Conservation (phyloP, 345 rosid genomes). For the Conringia planisiliqua region DNA sequence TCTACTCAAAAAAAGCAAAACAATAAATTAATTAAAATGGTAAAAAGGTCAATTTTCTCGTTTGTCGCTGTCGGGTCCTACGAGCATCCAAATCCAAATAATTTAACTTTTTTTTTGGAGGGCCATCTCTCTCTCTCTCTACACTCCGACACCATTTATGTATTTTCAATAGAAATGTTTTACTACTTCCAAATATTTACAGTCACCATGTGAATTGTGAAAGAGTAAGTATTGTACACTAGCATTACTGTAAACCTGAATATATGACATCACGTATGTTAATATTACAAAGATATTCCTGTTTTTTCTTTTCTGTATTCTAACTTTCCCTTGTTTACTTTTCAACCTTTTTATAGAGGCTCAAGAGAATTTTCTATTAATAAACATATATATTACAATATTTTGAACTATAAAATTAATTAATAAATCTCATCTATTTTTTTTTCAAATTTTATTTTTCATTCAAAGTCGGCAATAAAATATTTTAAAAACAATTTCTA, state of each 20-base stretch:
- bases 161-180: background rate
- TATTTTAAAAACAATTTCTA: too few species aligned
- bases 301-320: background rate
- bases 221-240: constrained; percentile 18
- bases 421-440: too few species aligned
- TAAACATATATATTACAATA: background rate
- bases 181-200: constrained; percentile 16
- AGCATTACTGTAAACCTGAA: constrained; percentile 15
- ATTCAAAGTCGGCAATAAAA: too few species aligned
- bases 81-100: constrained; percentile 21
- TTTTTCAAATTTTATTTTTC: too few species aligned
- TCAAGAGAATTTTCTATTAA: background rate
- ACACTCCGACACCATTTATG: constrained; percentile 13
- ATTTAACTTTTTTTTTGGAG: background rate
- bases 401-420: background rate
- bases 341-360: background rate
- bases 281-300: constrained; percentile 1
- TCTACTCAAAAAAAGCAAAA: background rate
- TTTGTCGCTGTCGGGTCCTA: constrained; percentile 33
- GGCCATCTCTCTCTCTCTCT: background rate
- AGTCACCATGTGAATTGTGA: constrained; percentile 20
- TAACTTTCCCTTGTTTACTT: background rate
- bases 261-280: constrained; percentile 18
- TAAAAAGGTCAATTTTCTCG: constrained; percentile 22
- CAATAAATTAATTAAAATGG: background rate